Base-by-base conservation (phyloP, 441 rosid genomes). In the Jatropha multifida region DNA sequence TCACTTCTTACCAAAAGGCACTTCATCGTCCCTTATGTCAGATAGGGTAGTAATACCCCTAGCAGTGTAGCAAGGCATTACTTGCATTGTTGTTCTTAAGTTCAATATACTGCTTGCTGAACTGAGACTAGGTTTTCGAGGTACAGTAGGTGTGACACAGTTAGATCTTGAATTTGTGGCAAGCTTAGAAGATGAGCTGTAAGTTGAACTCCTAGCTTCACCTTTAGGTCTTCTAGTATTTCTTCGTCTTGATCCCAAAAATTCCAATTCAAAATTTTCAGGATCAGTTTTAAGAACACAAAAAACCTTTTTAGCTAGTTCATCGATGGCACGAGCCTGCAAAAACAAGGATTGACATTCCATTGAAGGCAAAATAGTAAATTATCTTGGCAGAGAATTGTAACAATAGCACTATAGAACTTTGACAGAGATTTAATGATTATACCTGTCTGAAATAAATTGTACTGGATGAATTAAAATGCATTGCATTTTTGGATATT, bases 241-340 rank as follows among this genome's bases (percentile, higher is more conserved):
- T 82, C 85, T 80, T 76, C 87, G 68, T 76, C 85, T 85, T 13
- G 84, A 81, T 65, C 81, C 88, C 1, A 78, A 81, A 78, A 86
- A 84, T 74, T 84, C 87, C 27, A 51, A 60, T 77, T 84, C 85
- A 26, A 88, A 90, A 65, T 77, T 85, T 17, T 77, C 77, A 2
- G 88, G 89, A 65, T 86, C 82, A 15, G 87, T 81, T 83, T 82
- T 85, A 42, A 88, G 88, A 67, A 78, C 75, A 75, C 81, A 82
- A 73, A 88, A 88, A 69, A 89, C 90, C 81, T 79, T 84, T 83
- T 81, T 85, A 49, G 91, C 86, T 27, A 88, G 81, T 76, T 88
- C 90, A 8, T 87, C 80, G 63, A 90, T 86, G 5, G 82, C 85
- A 58, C 86, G 94, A 78, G 94, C 94, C 94, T 90, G 85, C 23